Conservation (phyloP, 768 basidiomycete genomes). For the Pisolithus sp. region DNA sequence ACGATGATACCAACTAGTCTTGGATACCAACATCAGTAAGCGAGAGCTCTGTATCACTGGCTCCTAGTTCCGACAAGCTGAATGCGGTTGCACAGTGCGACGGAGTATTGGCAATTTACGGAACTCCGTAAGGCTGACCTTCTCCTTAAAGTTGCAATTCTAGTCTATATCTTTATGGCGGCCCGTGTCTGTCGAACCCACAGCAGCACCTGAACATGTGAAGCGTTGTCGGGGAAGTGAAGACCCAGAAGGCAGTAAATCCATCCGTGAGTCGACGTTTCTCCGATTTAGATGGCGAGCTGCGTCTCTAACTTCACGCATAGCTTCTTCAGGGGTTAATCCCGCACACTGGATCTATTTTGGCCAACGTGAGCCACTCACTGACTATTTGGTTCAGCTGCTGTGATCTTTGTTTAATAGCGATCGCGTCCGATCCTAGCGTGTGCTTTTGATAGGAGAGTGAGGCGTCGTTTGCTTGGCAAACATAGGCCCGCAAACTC, state of each 20-base stretch:
- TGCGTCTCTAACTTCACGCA: not conserved
- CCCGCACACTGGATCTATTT: slow-evolving; percentile 42
- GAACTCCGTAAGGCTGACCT: slow-evolving; percentile 30
- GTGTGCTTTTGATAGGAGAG: slow-evolving; percentile 20
- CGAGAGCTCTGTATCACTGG: not conserved
- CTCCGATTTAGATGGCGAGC: not conserved
- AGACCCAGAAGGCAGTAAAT: slow-evolving; percentile 42
- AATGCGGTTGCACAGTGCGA: slow-evolving; percentile 15
- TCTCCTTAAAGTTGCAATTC: not conserved
- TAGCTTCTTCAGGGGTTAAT: slow-evolving; percentile 44
- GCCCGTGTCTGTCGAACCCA: not conserved
- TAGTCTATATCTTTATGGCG: slow-evolving; percentile 2
- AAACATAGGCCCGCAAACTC: no score
- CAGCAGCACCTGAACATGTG: slow-evolving; percentile 30
- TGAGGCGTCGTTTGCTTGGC: no score
- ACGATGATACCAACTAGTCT: slow-evolving; percentile 40
- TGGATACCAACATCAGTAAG: slow-evolving; percentile 44
- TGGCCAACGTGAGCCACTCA: slow-evolving; percentile 31
- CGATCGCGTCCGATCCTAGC: slow-evolving; percentile 27
- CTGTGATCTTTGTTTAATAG: slow-evolving; percentile 11
- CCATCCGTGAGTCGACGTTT: slow-evolving; percentile 32
- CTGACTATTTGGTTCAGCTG: not conserved
- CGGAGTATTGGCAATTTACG: slow-evolving; percentile 44
- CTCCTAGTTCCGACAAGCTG: not conserved
- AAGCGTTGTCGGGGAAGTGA: slow-evolving; percentile 39